Base-by-base conservation (phyloP, 345 rosid species). In the Brassica carinata region DNA sequence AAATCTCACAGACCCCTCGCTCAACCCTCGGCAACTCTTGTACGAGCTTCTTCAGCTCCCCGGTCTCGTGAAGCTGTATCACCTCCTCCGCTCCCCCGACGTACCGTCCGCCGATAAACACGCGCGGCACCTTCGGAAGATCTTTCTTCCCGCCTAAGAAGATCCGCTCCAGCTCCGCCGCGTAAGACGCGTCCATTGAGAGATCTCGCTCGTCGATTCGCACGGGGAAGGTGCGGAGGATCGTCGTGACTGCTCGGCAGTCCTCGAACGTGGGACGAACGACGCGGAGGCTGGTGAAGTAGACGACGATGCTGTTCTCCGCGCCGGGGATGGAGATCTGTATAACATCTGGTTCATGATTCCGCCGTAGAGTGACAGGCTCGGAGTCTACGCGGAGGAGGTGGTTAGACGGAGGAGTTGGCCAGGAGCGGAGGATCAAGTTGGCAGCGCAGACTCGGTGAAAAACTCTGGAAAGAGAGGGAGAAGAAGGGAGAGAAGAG, bases 41-140 rank as follows among this genome's bases (percentile, higher is more conserved):
- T 9, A 93, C 82, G 2, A 90, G 57, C 82, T 88, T 91, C 93
- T 88, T 93, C 58, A 95, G 92, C 85, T 93, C 97, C 1, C 99
- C 98, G 5, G 85, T 63, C 88, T 93, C 99, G 87, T 95, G 85
- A 1, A 95, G 85, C 77, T 85, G 88, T 53, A 68, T 69, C 17
- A 90, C 82, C 87, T 93, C 99, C 77, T 95, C 94, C 2, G 92
- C 98, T 6, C 99, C 98, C 3, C 97, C 99, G 2, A 95, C 36
- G 86, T 91, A 93, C 69, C 89, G 74, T 0, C 99, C 98, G 4
- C 94, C 96, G 48, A 95, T 89, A 70, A 93, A 95, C 0, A 95
- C 97, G 38, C 89, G 79, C 3, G 99, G 99, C 62, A 95, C 51
- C 67, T 77, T 76, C 77, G 69, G 10, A 8, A 43, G 14, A 43